Base-by-base conservation (phyloP, 129 eudicot species). In the Flaveria robusta region DNA sequence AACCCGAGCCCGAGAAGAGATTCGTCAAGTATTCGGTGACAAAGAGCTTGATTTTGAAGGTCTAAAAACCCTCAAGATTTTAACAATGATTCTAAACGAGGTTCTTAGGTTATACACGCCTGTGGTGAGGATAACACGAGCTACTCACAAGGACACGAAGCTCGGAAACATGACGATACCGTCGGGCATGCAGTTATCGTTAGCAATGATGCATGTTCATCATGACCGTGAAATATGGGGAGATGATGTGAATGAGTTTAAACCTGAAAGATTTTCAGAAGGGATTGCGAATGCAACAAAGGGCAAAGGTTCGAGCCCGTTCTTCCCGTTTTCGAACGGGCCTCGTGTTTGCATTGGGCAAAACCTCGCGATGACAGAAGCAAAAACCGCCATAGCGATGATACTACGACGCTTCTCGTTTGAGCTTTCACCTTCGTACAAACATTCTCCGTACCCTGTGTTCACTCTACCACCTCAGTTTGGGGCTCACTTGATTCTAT, bases 41-140 rank as follows among this genome's bases (percentile, higher is more conserved):
- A 15, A n/a, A 0, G 67, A 83, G 20, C 82, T 87, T 6, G 82
- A 73, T 31, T 86, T 72, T 12, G 83, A 83, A 29, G 82, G 84
- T 3, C 71, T 88, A 10, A 83, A 76, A 26, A 66, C 68, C 71
- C 86, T 86, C 27, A 86, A 86, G 64, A 73, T 42, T 27, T 78
- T 85, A 76, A 88, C 85, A 3, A 82, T 81, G 82, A 86, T 89
- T 27, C 63, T 89, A 20, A 19, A 84, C 59, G 92, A 90, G 78
- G 91, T 88, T 66, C 81, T 91, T 0, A 82, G 93, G 71, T 75
- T 90, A 66, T 90, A 86, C 59, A 82, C 96, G 5, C 93, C 96
- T 0, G 81, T 74, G 7, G 7, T 62, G 23, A 50, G 81, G 70
- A 26, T 79, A 1, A 47, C 50, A 22, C 85, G 93, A 5, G 52